phyloP scores from a whole-genome alignment of 2,329 filamentous ascomycete species.

The Magnaporthales sp. region DNA sequence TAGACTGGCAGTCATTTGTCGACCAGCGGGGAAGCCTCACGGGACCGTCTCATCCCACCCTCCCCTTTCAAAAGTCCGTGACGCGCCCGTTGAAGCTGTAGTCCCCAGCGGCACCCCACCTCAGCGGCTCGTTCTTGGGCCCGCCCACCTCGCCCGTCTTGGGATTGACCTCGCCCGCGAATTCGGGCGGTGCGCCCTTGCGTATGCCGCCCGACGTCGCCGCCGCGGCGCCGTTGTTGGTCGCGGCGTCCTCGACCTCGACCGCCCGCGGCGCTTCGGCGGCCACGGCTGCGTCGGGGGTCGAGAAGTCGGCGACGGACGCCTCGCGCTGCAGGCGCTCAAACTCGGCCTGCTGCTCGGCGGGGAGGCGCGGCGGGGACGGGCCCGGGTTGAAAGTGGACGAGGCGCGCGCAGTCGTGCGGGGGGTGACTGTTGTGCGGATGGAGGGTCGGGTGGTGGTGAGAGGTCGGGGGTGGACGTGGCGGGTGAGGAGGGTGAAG shows the following conservation, averaged over 20 bases:
- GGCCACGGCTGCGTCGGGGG: constrained; percentile 13
- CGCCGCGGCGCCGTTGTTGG: constrained; percentile 44
- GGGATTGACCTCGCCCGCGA: constrained; percentile 85
- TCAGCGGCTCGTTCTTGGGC: constrained; percentile 90
- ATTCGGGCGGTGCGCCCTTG: constrained; percentile 77
- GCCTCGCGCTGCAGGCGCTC: constrained; percentile 70
- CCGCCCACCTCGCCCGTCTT: constrained; percentile 93
- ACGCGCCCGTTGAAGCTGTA: constrained; percentile 96
- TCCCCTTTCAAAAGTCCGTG: constrained; percentile 61
- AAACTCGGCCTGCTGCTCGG: constrained; percentile 83
- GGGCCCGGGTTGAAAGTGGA: constrained; percentile 46
- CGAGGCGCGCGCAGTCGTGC: constrained; percentile 9
- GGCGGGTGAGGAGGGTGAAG: neutral
- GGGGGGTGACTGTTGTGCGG: neutral
- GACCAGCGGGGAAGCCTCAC: too few species aligned
- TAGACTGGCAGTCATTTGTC: too few species aligned
- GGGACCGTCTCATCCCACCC: neutral
- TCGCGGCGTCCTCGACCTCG: constrained; percentile 40
- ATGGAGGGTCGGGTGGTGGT: neutral
- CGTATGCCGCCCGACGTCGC: constrained; percentile 47
- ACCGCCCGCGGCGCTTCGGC: constrained; percentile 19
- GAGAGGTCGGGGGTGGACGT: neutral
- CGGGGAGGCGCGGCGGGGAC: constrained; percentile 76
- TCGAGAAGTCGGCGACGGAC: constrained; percentile 15
- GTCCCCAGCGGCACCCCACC: constrained; percentile 68